Base-by-base conservation (phyloP, 208 protist species). In the Trypanosoma mega region DNA sequence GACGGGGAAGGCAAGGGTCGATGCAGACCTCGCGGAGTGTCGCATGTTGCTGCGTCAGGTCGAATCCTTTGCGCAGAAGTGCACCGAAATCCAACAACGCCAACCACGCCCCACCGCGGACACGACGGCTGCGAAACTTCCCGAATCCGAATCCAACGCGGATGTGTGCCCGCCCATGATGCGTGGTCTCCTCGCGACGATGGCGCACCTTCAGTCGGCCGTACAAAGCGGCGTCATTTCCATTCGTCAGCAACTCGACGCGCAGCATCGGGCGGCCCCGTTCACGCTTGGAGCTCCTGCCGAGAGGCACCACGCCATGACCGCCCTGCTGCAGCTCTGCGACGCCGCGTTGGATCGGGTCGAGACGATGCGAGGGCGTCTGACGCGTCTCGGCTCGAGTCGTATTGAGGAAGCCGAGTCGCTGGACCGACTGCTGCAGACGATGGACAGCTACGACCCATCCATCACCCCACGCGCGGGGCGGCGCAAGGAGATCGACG, bases 361-460 rank as follows among this genome's bases (percentile, higher is more conserved):
- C 7, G 56, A 70, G 11, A 31, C 30, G 16, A 82, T 87, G 80
- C 51, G 69, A 14, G 30, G 36, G 26, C 80, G 80, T 8, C 63
- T 87, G 6, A 45, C 51, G 27, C 52, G 64, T 3, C 71, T 87
- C 24, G 70, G 64, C 20, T 56, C 69, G 1, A 71, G 48, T 21
- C 76, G 73, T 36, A 55, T 62, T 34, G 66, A 63, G 11, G 76
- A 79, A 37, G 70, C 72, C 16, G 66, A 63, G 14, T 29, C 52
- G 0, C 44, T 87, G 20, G 68, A 73, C 43, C 48, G 62, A 1
- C 61, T 63, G 29, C 52, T 68, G 20, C 24, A 41, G 5, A 41
- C 16, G 1, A 61, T 86, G 34, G 80, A 86, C 44, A 51, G 47
- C 18, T 86, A 86, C 46, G 80, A 86, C 30, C 80, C 80, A 0